These are phyloP conservation scores for Salix exigua DNA, from an alignment of 345 rosid genomes.

Conservation along the genomic window DNA sequence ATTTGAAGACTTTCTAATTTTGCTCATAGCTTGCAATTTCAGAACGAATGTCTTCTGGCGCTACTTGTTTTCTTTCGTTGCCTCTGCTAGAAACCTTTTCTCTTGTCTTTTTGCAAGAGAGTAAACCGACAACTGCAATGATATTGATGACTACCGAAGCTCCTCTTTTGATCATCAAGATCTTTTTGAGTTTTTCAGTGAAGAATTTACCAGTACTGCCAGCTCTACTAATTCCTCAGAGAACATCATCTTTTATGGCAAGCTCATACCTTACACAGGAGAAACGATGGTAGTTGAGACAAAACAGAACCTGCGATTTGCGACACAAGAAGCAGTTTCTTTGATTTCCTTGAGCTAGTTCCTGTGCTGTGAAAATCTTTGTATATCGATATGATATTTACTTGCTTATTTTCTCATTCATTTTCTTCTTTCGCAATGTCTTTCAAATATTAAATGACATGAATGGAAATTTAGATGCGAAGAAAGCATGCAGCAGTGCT, in stretches of 20 bases:
- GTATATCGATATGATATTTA: no score
- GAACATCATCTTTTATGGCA: slow-evolving; percentile 50
- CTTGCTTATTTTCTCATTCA: no score
- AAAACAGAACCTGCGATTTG: not conserved
- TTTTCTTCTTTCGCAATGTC: no score
- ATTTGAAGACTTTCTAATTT: slow-evolving; percentile 24
- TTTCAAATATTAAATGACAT: no score
- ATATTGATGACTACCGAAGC: slow-evolving; percentile 20
- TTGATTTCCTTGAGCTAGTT: no score
- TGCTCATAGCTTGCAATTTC: slow-evolving; percentile 46
- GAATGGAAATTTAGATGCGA: no score
- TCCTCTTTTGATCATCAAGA: slow-evolving; percentile 23
- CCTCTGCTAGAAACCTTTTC: not conserved
- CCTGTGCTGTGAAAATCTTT: no score
- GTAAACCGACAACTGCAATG: slow-evolving; percentile 10
- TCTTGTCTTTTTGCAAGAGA: slow-evolving; percentile 20
- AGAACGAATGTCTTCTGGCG: slow-evolving; percentile 26
- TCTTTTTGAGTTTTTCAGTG: slow-evolving; percentile 41
- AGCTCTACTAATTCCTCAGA: slow-evolving; percentile 20
- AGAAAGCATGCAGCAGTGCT: no score
- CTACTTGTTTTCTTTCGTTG: slow-evolving; percentile 8
- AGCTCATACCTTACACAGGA: slow-evolving; percentile 33
- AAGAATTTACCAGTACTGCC: slow-evolving; percentile 1
- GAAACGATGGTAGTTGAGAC: not conserved
- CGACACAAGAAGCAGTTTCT: not conserved